Conservation (phyloP, 2,329 filamentous ascomycete species). For the Neurospora sp. region DNA sequence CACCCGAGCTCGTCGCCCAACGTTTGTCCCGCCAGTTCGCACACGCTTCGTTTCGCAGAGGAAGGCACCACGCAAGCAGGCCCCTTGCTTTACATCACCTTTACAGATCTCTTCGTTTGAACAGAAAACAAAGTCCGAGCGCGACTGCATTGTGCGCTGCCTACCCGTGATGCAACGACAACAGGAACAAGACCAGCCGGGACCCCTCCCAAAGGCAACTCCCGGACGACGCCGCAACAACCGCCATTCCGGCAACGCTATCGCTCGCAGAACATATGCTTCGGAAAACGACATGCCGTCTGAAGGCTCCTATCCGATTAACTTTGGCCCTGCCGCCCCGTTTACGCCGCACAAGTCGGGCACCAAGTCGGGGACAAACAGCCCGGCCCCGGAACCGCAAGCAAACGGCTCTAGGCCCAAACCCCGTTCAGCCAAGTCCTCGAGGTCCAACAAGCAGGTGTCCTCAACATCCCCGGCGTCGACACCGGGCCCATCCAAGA, state of each 20-base stretch:
- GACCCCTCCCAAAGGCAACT: constrained; percentile 23
- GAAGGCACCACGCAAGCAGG: neutral
- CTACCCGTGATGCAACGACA: constrained; percentile 24
- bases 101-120: constrained; percentile 1
- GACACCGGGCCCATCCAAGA: constrained; percentile 15
- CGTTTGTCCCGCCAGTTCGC: neutral
- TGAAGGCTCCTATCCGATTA: constrained; percentile 26
- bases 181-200: constrained; percentile 11
- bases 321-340: constrained; percentile 20
- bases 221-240: constrained; percentile 31
- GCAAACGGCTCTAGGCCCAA: constrained; percentile 24
- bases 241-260: constrained; percentile 25
- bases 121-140: constrained; percentile 16
- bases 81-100: constrained; percentile 1
- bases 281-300: constrained; percentile 44
- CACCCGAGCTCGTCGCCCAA: neutral
- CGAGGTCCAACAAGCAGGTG: constrained; percentile 3
- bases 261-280: constrained; percentile 44
- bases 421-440: constrained; percentile 16
- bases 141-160: constrained; percentile 1
- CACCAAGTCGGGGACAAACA: constrained; percentile 29
- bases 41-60: neutral
- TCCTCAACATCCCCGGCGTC: constrained; percentile 12
- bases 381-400: constrained; percentile 22
- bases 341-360: constrained; percentile 37